Evolutionary conservation across 345 rosid species (phyloP).

Genomic region (Limnanthes douglasii): DNA sequence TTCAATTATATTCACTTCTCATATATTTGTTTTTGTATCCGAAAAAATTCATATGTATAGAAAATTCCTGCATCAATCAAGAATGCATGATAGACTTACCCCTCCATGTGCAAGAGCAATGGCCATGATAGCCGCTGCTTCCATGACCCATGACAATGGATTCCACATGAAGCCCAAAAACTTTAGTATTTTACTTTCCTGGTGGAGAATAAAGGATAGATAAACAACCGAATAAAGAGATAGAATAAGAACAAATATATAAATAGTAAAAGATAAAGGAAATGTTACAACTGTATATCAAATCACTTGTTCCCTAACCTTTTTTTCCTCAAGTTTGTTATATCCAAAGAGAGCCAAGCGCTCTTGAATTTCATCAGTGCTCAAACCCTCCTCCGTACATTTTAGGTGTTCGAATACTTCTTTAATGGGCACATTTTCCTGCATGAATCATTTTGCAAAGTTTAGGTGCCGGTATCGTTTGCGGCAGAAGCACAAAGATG

Average conservation of each 20-base stretch:
- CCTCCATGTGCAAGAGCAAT: conserved; percentile 60
- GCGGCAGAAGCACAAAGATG: too few species aligned
- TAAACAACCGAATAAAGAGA: not conserved
- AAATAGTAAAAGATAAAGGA: not conserved
- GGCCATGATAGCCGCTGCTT: conserved; percentile 63
- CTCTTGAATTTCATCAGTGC: conserved; percentile 17
- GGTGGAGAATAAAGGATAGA: conserved; percentile 6
- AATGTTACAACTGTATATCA: too few species aligned
- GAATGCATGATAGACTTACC: conserved; percentile 11
- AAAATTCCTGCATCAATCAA: too few species aligned
- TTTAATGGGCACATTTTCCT: conserved; percentile 39
- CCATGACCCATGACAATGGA: conserved; percentile 70
- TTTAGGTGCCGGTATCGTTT: too few species aligned
- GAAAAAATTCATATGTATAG: too few species aligned
- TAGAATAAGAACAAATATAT: not conserved
- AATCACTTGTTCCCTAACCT: conserved; percentile 12
- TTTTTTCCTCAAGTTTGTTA: conserved; percentile 44
- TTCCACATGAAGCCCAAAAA: conserved; percentile 57
- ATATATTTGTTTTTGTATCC: not conserved
- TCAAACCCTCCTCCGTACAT: conserved; percentile 33
- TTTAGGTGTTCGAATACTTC: conserved; percentile 35
- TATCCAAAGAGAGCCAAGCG: conserved; percentile 37
- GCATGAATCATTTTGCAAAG: conserved; percentile 2
- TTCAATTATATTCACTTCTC: not conserved
- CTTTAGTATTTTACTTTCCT: conserved; percentile 46